Evolutionary conservation across 371 early-diverging fungal genomes (phyloP).

Genomic region (Zychaea mexicana): DNA sequence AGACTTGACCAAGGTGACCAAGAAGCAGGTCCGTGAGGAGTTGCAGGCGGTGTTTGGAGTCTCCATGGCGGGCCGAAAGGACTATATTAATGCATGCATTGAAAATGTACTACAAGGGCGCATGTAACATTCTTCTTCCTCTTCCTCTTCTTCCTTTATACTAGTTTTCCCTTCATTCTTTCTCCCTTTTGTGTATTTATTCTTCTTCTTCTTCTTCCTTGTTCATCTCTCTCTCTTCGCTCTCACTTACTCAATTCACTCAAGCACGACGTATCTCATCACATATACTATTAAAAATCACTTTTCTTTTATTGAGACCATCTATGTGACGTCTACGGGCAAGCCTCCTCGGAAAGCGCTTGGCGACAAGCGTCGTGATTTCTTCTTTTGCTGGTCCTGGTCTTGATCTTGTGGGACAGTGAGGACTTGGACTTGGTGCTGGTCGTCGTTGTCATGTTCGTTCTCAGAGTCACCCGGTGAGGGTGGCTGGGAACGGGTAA

Average conservation of each 20-base stretch:
- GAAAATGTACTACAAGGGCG: constrained; percentile 44
- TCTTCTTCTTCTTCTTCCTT: neutral
- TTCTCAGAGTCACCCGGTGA: neutral
- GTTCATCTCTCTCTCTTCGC: neutral
- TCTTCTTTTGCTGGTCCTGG: neutral
- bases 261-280: neutral
- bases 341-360: constrained; percentile 3
- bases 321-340: constrained; percentile 5
- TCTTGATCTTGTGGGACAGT: neutral
- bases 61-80: constrained; percentile 45
- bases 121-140: constrained; percentile 20
- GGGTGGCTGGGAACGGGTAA: constrained; percentile 1
- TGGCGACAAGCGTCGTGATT: neutral
- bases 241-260: neutral
- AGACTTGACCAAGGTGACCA: constrained; percentile 81
- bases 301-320: too few species aligned
- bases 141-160: neutral
- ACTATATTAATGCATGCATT: constrained; percentile 61
- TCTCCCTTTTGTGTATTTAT: constrained; percentile 1
- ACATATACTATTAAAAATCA: neutral
- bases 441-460: too few species aligned
- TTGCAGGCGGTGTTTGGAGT: constrained; percentile 45
- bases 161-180: neutral
- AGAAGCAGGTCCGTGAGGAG: constrained; percentile 72
- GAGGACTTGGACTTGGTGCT: neutral